Conservation (phyloP, 2,329 filamentous ascomycete genomes). For the Colletotrichum zoysiae region DNA sequence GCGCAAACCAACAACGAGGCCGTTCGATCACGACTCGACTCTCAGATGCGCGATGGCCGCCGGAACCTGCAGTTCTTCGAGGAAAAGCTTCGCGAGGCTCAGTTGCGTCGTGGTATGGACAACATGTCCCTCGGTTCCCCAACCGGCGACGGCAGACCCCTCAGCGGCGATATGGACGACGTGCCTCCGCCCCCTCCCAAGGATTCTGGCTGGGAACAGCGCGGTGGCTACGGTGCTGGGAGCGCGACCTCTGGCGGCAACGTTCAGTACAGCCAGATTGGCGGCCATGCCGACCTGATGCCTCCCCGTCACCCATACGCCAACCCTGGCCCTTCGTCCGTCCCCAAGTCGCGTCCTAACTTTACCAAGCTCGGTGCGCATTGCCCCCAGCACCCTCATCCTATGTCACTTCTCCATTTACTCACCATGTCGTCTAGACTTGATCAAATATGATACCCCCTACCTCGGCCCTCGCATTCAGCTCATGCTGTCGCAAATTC, state of each 20-base stretch:
- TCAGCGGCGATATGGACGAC: conserved; percentile 59
- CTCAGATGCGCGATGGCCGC: conserved; percentile 92
- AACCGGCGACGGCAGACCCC: conserved; percentile 56
- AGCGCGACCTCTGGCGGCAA: conserved; percentile 75
- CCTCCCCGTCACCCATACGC: conserved; percentile 84
- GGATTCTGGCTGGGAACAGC: conserved; percentile 61
- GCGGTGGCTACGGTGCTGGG: conserved; percentile 51
- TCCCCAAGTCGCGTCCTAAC: conserved; percentile 84
- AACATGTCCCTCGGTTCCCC: conserved; percentile 72
- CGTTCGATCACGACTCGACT: conserved; percentile 90
- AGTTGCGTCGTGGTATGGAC: conserved; percentile 81
- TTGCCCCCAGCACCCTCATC: background rate
- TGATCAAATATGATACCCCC: conserved; percentile 98
- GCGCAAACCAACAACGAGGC: conserved; percentile 94
- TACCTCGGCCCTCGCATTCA: conserved; percentile 97
- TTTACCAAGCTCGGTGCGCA: conserved; percentile 93
- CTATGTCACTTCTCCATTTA: conserved; percentile 26
- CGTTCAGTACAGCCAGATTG: conserved; percentile 67
- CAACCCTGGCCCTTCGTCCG: conserved; percentile 75
- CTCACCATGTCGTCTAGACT: conserved; percentile 67
- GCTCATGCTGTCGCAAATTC: conserved; percentile 97
- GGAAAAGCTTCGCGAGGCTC: conserved; percentile 88
- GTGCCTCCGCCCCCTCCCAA: conserved; percentile 80
- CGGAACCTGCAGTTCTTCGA: conserved; percentile 97
- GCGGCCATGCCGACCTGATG: conserved; percentile 79